Base-by-base conservation (phyloP, 2,329 filamentous ascomycete genomes). In the Cladorrhinum sp. region DNA sequence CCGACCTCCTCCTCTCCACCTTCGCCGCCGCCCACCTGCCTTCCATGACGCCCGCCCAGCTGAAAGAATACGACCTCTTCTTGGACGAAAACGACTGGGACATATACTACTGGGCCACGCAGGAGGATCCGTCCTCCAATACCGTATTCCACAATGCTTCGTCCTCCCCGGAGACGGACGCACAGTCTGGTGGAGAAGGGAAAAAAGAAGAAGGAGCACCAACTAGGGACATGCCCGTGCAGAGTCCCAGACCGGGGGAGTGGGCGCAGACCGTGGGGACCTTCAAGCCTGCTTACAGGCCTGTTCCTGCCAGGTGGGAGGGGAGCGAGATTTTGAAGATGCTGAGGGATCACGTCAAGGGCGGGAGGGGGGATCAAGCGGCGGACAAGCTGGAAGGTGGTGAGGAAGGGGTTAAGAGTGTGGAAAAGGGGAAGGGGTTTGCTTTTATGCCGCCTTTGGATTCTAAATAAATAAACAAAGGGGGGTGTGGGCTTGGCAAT, bases 71-170 rank as follows among this genome's bases (percentile, higher is more conserved):
- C 79, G 94, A 98, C 74, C 80, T 83, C 26, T 96, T 99, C 80
- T 86, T 99, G 60, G 95, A 99, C 76, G 95, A 99, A 79, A 99
- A 99, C 76, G 95, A 99, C 79, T 99, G 95, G 95, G 95, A 99
- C 74, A 97, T 99, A 64, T 99, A 99, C 82, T 99, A 99, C 82
- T 99, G 95, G 95, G 92, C 91, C 2, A 99, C 95, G 16, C 95
- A 99, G 76, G 87, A 92, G 74, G 80, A 57, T 80, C 85, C 60
- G 66, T 73, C 58, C 74, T 77, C 65, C 55, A 69, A 66, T 24
- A 66, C 62, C 42, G 42, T 46, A 4, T 46, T 46, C 10, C 7
- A 46, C 42, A 4, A 8, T 21, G 3, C 36, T n/a, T 14, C 36
- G 10, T 3, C 6, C 36, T 14, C 10, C 3, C 10, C 39, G n/a